Base-by-base conservation (phyloP, 164 flowering plant species). In the Litsea cubeba region DNA sequence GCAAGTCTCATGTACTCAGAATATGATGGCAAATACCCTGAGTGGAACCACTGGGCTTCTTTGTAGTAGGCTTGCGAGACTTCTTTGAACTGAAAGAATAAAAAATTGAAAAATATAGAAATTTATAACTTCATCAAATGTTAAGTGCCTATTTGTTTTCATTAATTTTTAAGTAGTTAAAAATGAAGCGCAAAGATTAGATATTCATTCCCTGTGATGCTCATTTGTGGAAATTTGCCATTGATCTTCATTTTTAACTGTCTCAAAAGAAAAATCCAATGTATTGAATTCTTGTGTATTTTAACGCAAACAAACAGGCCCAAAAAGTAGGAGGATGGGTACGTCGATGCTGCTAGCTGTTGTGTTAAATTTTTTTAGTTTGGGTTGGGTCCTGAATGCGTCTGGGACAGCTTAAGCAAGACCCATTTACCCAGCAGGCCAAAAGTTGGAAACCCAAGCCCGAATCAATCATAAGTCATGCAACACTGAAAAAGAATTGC, bases 1-100 rank as follows among this genome's bases (percentile, higher is more conserved):
- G 69, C 69, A 65, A 65, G 12, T 6, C 28, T 30, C 69, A 65
- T 65, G 22, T 65, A 65, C 69, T 65, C 69, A 3, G 28, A 17
- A 2, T 3, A 66, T 15, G 40, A 26, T 17, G 69, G 69, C n/a
- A 18, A 32, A 66, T 66, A 66, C 69, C 46, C 69, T 28, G 46
- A 30, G 46, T 5, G 28, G 7, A 15, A 28, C 69, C 69, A 65
- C 15, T 26, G 18, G 2, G 69, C 69, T 18, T 65, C 69, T 15
- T 25, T 17, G 10, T 25, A 5, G 46, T 28, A 65, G 22, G 40
- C 1, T 65, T 30, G 30, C n/a, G 69, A 28, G 3, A 65, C n/a
- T 5, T 28, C 46, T 20, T 65, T 65, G 17, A 65, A 15, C 69
- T 65, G 2, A 2, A 65, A 12, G 30, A 65, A 30, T 0, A 28